phyloP scores from a whole-genome alignment of 768 basidiomycete species.

The Daedalea quercina region DNA sequence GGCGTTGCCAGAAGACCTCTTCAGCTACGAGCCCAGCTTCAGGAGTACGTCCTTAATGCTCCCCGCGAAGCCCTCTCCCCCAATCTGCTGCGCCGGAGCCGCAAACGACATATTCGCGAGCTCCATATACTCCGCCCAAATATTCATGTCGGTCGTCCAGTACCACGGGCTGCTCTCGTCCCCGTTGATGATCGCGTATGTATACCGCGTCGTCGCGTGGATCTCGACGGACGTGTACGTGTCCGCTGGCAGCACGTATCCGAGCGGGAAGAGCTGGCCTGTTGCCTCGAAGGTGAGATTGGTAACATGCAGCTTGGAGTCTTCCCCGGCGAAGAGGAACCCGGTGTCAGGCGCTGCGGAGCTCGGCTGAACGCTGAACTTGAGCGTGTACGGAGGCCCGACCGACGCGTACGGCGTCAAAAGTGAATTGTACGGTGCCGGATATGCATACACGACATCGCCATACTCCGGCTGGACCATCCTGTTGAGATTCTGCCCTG shows the following conservation, averaged over 20 bases:
- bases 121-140: constrained; percentile 34
- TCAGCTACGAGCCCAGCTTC: constrained; percentile 6
- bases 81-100: constrained; percentile 31
- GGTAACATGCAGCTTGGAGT: constrained; percentile 29
- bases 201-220: constrained; percentile 29
- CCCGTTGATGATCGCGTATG: constrained; percentile 26
- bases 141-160: constrained; percentile 32
- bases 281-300: constrained; percentile 35
- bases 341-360: constrained; percentile 9
- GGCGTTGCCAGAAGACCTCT: too few species aligned
- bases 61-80: constrained; percentile 29
- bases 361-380: constrained; percentile 31
- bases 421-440: constrained; percentile 9
- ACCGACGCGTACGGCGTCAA: constrained; percentile 29
- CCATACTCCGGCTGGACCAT: constrained; percentile 24
- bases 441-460: constrained; percentile 25
- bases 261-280: constrained; percentile 29
- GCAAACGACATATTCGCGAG: constrained; percentile 39
- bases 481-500: constrained; percentile 38
- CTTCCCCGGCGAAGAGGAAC: constrained; percentile 28
- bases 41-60: constrained; percentile 22
- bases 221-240: constrained; percentile 30
- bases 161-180: constrained; percentile 18
- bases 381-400: constrained; percentile 37
- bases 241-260: constrained; percentile 22